phyloP scores from a whole-genome alignment of 257 asterid genomes.

The Scutellaria baicalensis region DNA sequence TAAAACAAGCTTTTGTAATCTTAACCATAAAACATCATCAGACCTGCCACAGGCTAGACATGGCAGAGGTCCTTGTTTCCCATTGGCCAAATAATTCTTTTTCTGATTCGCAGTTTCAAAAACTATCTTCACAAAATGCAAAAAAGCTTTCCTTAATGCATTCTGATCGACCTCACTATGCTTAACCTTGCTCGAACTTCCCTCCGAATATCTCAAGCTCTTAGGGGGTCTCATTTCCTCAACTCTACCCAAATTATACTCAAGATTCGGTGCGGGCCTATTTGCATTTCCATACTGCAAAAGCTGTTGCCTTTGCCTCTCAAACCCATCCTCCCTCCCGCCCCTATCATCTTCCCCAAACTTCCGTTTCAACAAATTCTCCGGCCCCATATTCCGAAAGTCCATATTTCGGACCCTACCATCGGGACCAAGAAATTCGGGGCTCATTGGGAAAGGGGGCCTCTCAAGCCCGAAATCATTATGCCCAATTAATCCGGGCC shows the following conservation, averaged over 20 bases:
- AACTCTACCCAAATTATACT: conserved; percentile 32
- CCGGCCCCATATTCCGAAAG: conserved; percentile 35
- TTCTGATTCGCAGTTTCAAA: conserved; percentile 53
- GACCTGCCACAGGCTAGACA: conserved; percentile 80
- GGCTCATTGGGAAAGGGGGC: conserved; percentile 49
- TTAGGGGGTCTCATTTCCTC: conserved; percentile 55
- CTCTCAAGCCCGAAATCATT: conserved; percentile 41
- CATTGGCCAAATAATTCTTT: conserved; percentile 61
- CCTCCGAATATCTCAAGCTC: conserved; percentile 40
- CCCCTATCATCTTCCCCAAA: conserved; percentile 70
- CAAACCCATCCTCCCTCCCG: conserved; percentile 59
- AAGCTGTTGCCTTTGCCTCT: conserved; percentile 86
- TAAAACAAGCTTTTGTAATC: conserved; percentile 1
- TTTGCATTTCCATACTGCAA: conserved; percentile 73
- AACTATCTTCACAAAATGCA: conserved; percentile 58
- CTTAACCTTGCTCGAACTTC: conserved; percentile 32
- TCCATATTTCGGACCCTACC: conserved; percentile 40
- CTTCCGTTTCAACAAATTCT: conserved; percentile 59
- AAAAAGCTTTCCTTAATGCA: conserved; percentile 55
- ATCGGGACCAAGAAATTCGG: conserved; percentile 35
- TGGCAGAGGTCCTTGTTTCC: conserved; percentile 64
- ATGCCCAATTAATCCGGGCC: conserved; percentile 36
- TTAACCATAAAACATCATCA: conserved; percentile 25
- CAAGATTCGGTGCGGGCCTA: conserved; percentile 47
- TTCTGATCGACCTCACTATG: conserved; percentile 59